These are phyloP conservation scores for Pinus tabuliformis DNA, from an alignment of 75 land plant genomes.

Conservation along the genomic window DNA sequence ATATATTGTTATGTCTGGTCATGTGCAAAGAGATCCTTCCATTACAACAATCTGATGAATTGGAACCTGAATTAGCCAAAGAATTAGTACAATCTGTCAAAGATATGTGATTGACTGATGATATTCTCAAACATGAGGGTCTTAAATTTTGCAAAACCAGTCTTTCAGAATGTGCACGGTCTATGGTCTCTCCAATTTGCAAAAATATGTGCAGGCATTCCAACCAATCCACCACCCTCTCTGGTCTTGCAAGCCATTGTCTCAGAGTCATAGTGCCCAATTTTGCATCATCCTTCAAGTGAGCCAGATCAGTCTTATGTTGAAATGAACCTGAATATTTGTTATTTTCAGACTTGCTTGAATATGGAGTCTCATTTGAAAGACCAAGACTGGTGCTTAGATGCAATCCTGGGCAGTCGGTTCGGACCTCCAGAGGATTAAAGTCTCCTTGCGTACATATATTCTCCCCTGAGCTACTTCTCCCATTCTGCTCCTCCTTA, in stretches of 20 bases:
- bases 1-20: too few relatives aligned
- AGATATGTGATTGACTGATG: slow-evolving; percentile 71
- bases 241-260: slow-evolving; percentile 75
- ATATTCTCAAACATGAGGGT: slow-evolving; percentile 91
- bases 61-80: slow-evolving; percentile 65
- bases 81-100: slow-evolving; percentile 83
- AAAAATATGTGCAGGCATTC: slow-evolving; percentile 85
- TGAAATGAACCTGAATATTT: background rate
- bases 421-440: background rate
- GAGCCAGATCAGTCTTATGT: background rate
- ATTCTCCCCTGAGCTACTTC: background rate
- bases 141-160: slow-evolving; percentile 79
- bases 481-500: background rate
- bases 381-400: background rate
- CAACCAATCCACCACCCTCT: slow-evolving; percentile 53
- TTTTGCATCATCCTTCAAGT: slow-evolving; percentile 14
- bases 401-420: background rate
- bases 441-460: background rate
- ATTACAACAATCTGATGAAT: slow-evolving; percentile 39
- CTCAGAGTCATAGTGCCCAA: slow-evolving; percentile 57
- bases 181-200: slow-evolving; percentile 84
- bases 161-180: slow-evolving; percentile 86
- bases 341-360: background rate
- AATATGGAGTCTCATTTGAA: background rate
- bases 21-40: too few relatives aligned